Evolutionary conservation across 1,139 yeast species (phyloP).

Genomic region (Blastobotrys serpentis): DNA sequence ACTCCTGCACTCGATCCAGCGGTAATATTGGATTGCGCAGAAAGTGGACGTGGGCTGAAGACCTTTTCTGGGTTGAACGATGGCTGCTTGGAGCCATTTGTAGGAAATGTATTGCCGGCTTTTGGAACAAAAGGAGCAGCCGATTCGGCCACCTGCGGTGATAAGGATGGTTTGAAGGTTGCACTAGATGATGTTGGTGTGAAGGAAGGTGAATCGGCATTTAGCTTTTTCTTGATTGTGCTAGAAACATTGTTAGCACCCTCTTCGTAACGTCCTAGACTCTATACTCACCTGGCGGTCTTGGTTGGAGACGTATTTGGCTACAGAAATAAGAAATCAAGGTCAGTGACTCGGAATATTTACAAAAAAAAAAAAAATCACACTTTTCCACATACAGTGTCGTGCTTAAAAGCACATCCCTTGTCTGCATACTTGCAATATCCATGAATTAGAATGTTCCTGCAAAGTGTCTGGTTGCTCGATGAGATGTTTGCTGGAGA

Average conservation of each 20-base stretch:
- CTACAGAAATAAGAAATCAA: neutral
- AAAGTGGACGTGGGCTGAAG: constrained; percentile 24
- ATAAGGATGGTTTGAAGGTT: constrained; percentile 16
- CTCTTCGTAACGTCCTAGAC: neutral
- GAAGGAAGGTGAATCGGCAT: constrained; percentile 64
- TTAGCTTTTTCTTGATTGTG: constrained; percentile 47
- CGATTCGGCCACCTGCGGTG: constrained; percentile 25
- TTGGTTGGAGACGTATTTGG: constrained; percentile 6
- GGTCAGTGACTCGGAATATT: neutral
- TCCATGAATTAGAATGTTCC: constrained; percentile 83
- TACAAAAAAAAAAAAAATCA: neutral
- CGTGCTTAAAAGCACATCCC: constrained; percentile 84
- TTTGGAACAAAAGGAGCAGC: constrained; percentile 27
- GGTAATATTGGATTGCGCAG: constrained; percentile 8
- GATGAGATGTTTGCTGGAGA: constrained; percentile 10
- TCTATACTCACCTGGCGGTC: neutral
- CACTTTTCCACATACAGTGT: constrained; percentile 32
- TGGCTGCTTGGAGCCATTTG: constrained; percentile 11
- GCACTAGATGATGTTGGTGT: constrained; percentile 44
- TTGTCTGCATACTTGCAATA: constrained; percentile 86
- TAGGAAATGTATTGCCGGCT: neutral
- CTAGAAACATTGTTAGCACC: constrained; percentile 7
- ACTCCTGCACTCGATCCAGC: constrained; percentile 13
- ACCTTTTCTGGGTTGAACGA: constrained; percentile 25
- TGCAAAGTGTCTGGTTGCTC: constrained; percentile 67